These are phyloP conservation scores for Xerocomellus dryophilus DNA, from an alignment of 768 basidiomycete species.

Conservation along the genomic window DNA sequence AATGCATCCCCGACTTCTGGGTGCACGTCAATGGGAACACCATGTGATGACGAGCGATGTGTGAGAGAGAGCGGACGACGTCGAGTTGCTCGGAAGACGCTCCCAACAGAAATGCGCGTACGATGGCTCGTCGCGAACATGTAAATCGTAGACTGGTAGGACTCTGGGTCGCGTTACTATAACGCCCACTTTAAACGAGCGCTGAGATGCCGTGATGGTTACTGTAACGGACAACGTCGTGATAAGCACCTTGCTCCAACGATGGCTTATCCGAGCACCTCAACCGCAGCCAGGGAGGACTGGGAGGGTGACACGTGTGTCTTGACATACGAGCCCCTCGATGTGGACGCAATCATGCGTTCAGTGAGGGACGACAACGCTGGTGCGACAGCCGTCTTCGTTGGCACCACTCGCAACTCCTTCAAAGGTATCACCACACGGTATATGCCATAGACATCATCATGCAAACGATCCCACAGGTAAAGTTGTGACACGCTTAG, in stretches of 20 bases:
- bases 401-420: constrained; percentile 83
- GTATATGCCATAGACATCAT: not conserved
- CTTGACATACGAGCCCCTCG: constrained; percentile 58
- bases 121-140: constrained; percentile 17
- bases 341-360: constrained; percentile 53
- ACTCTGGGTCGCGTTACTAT: no score
- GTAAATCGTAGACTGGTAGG: not conserved
- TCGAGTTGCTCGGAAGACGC: constrained; percentile 3
- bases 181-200: no score
- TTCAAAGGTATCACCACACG: constrained; percentile 59
- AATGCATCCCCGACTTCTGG: constrained; percentile 86
- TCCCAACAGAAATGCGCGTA: not conserved
- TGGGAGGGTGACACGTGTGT: constrained; percentile 36
- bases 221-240: not conserved
- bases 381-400: constrained; percentile 73
- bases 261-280: constrained; percentile 29
- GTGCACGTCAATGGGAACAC: constrained; percentile 58
- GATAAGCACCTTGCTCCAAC: not conserved
- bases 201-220: not conserved
- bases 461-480: constrained; percentile 39
- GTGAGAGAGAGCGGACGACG: constrained; percentile 3
- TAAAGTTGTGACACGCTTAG: constrained; percentile 65
- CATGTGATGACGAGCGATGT: constrained; percentile 1
- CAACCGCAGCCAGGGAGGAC: constrained; percentile 24
- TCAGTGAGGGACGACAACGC: constrained; percentile 62